Conservation (phyloP, 202 grass and related monocot genomes). For the Saccharum hybrid region DNA sequence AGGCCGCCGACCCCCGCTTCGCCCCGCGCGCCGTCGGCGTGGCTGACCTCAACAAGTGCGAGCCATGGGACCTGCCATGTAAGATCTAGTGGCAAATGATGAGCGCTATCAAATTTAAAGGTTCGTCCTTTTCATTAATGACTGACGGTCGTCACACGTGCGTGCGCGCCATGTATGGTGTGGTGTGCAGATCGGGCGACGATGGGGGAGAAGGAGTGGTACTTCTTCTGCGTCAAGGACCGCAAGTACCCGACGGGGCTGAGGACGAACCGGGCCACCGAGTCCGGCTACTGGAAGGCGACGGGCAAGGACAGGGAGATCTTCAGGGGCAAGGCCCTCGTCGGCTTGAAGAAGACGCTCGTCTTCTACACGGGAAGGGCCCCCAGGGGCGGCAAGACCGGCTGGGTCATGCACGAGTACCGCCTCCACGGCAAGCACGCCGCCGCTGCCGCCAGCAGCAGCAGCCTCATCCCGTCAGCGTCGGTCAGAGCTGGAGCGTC, state of each 20-base stretch:
- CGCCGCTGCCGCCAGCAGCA: not conserved
- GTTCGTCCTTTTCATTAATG: not conserved
- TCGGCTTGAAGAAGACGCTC: slow-evolving; percentile 96
- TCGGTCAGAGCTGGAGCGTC: slow-evolving; percentile 31
- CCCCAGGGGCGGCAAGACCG: slow-evolving; percentile 63
- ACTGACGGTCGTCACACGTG: too few relatives aligned
- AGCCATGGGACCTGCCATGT: slow-evolving; percentile 87
- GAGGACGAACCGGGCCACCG: slow-evolving; percentile 77
- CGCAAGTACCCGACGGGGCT: slow-evolving; percentile 81
- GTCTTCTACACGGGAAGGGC: slow-evolving; percentile 86
- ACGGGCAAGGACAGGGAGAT: slow-evolving; percentile 82
- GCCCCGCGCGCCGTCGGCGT: slow-evolving; percentile 64
- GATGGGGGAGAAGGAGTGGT: slow-evolving; percentile 80
- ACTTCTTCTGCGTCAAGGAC: slow-evolving; percentile 82
- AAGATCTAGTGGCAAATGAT: not conserved
- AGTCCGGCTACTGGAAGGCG: slow-evolving; percentile 83
- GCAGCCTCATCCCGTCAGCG: not conserved
- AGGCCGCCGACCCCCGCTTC: slow-evolving; percentile 64
- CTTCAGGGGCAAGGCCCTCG: slow-evolving; percentile 63
- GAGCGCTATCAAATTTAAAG: not conserved
- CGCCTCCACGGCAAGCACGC: slow-evolving; percentile 57
- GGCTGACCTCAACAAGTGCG: slow-evolving; percentile 85
- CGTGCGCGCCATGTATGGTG: not conserved
- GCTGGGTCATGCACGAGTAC: slow-evolving; percentile 95
- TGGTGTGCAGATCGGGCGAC: slow-evolving; percentile 54